phyloP scores from a whole-genome alignment of 805 yeast genomes.

The Zygoascus bituminiphila region DNA sequence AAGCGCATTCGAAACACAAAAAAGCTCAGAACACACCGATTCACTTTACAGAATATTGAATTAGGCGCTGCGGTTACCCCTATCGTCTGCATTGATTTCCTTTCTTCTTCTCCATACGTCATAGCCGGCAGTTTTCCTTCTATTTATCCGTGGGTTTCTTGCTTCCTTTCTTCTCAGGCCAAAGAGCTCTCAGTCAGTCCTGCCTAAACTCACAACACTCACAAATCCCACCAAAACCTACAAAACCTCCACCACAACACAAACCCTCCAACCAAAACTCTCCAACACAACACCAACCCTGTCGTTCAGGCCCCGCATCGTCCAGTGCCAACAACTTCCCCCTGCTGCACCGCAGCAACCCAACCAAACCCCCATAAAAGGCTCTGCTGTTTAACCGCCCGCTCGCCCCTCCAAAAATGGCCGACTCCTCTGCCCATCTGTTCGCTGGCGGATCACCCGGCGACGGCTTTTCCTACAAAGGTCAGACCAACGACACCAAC shows the following conservation, averaged over 20 bases:
- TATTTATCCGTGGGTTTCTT: too few species aligned
- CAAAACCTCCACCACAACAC: not conserved
- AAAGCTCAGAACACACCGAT: too few species aligned
- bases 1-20: too few species aligned
- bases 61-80: too few species aligned
- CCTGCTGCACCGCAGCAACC: slow-evolving; percentile 1
- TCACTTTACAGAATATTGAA: too few species aligned
- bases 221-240: not conserved
- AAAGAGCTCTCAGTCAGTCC: too few species aligned
- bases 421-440: not conserved
- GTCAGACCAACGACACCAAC: not conserved
- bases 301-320: not conserved
- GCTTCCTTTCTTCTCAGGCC: too few species aligned
- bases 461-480: not conserved
- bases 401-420: not conserved
- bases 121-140: too few species aligned
- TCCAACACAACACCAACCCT: not conserved
- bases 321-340: not conserved
- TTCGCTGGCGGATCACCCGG: not conserved
- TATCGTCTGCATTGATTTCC: too few species aligned
- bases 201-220: too few species aligned
- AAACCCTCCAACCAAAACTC: not conserved
- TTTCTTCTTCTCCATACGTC: too few species aligned
- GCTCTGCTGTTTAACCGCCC: too few species aligned
- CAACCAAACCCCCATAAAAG: not conserved